These are phyloP conservation scores for Lactarius indigo DNA, from an alignment of 768 basidiomycete genomes.

Conservation along the genomic window DNA sequence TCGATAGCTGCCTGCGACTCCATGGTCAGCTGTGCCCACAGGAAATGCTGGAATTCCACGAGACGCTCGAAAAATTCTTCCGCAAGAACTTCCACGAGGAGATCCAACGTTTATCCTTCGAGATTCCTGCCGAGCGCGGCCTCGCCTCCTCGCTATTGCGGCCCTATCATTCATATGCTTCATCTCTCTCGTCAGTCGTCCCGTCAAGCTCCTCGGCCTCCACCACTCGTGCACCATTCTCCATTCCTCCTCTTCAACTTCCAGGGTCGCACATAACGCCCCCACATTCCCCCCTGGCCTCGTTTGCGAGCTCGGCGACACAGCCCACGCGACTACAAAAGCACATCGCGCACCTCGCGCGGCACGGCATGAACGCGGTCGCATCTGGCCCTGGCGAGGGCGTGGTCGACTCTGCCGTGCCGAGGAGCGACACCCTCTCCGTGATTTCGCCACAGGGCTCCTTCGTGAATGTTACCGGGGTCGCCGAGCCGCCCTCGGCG, in stretches of 20 bases:
- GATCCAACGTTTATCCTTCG: constrained; percentile 65
- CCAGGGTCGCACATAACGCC: constrained; percentile 45
- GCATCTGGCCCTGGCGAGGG: constrained; percentile 70
- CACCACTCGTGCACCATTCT: constrained; percentile 32
- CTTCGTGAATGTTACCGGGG: constrained; percentile 66
- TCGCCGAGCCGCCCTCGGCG: constrained; percentile 32
- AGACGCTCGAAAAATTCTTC: constrained; percentile 83
- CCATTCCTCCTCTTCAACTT: constrained; percentile 52
- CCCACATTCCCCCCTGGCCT: constrained; percentile 34
- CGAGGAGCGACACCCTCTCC: constrained; percentile 55
- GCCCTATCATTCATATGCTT: constrained; percentile 18
- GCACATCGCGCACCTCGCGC: constrained; percentile 75
- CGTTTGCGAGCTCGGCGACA: constrained; percentile 39
- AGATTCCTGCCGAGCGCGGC: constrained; percentile 47
- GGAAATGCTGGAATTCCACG: constrained; percentile 92
- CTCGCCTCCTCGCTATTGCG: constrained; percentile 13
- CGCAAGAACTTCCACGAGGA: constrained; percentile 81
- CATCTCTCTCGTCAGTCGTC: constrained; percentile 37
- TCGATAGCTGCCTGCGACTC: constrained; percentile 79
- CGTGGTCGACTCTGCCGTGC: constrained; percentile 15
- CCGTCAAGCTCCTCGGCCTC: constrained; percentile 34
- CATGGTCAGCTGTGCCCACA: constrained; percentile 79
- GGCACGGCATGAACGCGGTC: constrained; percentile 80
- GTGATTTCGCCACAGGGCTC: constrained; percentile 71
- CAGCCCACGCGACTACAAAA: constrained; percentile 64